These are phyloP conservation scores for Ambispora gerdemannii DNA, from an alignment of 192 early-diverging fungal genomes.

Conservation along the genomic window DNA sequence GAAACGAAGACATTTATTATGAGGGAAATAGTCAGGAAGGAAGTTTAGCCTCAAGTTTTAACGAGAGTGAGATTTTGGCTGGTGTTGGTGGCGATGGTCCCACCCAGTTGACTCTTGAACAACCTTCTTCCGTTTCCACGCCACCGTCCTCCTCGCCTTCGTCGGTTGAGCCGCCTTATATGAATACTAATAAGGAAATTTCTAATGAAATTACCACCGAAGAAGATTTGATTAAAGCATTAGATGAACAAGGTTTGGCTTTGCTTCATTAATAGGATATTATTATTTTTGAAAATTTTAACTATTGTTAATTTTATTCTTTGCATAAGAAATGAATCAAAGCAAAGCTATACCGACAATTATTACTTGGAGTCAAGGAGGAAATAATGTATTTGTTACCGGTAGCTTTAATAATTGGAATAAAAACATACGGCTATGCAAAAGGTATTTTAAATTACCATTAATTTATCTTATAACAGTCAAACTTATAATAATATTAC, in stretches of 20 bases:
- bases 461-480: neutral
- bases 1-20: slow-evolving; percentile 9
- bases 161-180: slow-evolving; percentile 18
- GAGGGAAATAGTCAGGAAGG: slow-evolving; percentile 13
- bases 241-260: too few relatives aligned
- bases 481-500: neutral
- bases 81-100: too few relatives aligned
- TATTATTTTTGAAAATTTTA: too few relatives aligned
- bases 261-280: too few relatives aligned
- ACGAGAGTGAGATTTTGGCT: slow-evolving; percentile 12
- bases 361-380: slow-evolving; percentile 83
- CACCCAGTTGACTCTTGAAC: too few relatives aligned
- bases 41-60: slow-evolving; percentile 25
- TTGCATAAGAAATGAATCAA: too few relatives aligned
- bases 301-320: too few relatives aligned
- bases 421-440: slow-evolving; percentile 79
- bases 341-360: slow-evolving; percentile 74
- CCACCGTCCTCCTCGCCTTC: neutral
- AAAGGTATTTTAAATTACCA: slow-evolving; percentile 42
- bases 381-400: slow-evolving; percentile 84
- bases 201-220: too few relatives aligned
- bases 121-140: neutral
- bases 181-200: slow-evolving; percentile 25
- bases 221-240: too few relatives aligned
- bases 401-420: slow-evolving; percentile 98